Conservation (phyloP, 2,329 filamentous ascomycete species). For the Teratosphaeria nubilosa region DNA sequence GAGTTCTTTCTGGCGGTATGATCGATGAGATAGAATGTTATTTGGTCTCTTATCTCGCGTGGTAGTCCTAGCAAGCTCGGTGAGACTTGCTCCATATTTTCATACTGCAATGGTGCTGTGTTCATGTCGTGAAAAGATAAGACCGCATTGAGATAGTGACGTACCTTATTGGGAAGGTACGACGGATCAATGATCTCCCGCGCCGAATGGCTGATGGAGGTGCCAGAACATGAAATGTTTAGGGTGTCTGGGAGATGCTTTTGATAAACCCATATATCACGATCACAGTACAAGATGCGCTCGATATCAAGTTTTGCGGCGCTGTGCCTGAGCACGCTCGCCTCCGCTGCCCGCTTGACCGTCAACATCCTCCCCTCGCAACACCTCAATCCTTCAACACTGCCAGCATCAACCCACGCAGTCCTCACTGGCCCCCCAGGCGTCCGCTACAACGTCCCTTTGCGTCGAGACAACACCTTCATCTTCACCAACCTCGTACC, state of each 20-base stretch:
- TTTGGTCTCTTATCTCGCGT: slow-evolving; percentile 15
- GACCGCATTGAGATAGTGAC: background rate
- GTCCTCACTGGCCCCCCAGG: slow-evolving; percentile 43
- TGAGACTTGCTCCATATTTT: background rate
- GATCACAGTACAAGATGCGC: background rate
- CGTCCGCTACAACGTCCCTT: slow-evolving; percentile 45
- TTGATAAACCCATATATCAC: background rate
- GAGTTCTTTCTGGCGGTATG: slow-evolving; percentile 4
- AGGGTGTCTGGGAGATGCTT: background rate
- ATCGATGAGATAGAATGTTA: slow-evolving; percentile 9
- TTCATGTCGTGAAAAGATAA: background rate
- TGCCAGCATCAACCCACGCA: slow-evolving; percentile 50
- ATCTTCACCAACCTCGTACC: slow-evolving; percentile 61
- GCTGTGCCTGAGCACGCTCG: slow-evolving; percentile 14
- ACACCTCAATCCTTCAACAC: slow-evolving; percentile 32
- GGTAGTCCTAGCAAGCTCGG: slow-evolving; percentile 11
- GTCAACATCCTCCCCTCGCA: slow-evolving; percentile 38
- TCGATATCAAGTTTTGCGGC: background rate
- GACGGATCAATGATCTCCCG: background rate
- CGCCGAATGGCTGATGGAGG: background rate
- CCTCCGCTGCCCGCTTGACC: slow-evolving; percentile 36
- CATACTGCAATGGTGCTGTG: background rate
- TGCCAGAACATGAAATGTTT: no score
- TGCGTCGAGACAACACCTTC: slow-evolving; percentile 61
- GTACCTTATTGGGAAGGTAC: background rate